A percentile compares a stretch with the other conserved stretches of the same genome.
These are phyloP conservation scores for Trichoderma breve DNA, from an alignment of 2,329 filamentous ascomycete species.

Conservation along the genomic window DNA sequence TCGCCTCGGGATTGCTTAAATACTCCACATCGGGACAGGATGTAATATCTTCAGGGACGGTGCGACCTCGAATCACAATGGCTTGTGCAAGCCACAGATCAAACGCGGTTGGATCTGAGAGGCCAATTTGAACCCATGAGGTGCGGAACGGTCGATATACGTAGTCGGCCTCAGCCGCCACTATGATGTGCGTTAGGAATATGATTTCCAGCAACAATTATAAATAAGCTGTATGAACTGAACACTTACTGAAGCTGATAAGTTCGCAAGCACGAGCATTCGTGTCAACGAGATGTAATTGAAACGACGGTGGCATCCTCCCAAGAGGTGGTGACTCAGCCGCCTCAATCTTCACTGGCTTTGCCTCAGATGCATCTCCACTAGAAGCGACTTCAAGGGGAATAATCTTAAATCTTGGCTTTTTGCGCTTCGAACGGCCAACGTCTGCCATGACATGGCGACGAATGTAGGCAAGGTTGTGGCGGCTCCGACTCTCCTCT, in stretches of 20 bases:
- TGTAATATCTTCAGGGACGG: not conserved
- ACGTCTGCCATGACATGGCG: slow-evolving; percentile 10
- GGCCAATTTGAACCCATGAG: not conserved
- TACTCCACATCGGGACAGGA: not conserved
- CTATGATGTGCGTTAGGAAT: not conserved
- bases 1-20: not conserved
- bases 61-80: not conserved
- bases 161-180: slow-evolving; percentile 1
- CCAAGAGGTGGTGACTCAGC: not conserved
- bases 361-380: not conserved
- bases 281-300: not conserved
- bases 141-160: slow-evolving; percentile 5
- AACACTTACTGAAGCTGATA: not conserved
- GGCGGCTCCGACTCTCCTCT: not conserved
- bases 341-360: not conserved
- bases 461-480: not conserved
- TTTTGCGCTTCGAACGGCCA: slow-evolving; percentile 2
- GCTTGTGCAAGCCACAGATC: not conserved
- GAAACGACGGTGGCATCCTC: slow-evolving; percentile 7
- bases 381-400: not conserved
- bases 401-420: not conserved
- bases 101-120: not conserved
- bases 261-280: not conserved
- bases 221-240: accelerated
- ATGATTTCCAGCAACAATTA: not conserved